Evolutionary conservation across 495 filamentous ascomycete species (phyloP).

Genomic region (Daldinia bambusicola): DNA sequence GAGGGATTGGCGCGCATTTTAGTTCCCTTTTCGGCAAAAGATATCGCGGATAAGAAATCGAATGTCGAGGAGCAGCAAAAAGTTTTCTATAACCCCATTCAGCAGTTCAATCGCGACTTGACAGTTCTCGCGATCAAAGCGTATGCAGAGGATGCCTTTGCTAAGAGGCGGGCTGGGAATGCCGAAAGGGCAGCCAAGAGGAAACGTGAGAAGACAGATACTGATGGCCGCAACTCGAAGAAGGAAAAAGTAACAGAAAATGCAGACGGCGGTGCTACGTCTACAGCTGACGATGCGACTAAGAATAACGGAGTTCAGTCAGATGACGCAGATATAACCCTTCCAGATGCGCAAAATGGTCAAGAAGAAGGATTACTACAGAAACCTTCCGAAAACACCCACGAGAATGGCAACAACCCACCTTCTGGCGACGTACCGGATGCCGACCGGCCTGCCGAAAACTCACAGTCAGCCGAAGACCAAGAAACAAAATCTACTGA

Average conservation of each 20-base stretch:
- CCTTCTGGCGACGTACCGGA: conserved; percentile 1
- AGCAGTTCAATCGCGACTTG: conserved; percentile 97
- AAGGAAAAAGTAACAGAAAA: conserved; percentile 34
- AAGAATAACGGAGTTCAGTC: conserved; percentile 15
- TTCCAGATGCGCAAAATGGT: conserved; percentile 32
- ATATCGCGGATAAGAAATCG: conserved; percentile 38
- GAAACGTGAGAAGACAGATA: conserved; percentile 48
- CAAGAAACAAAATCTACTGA: conserved; percentile 39
- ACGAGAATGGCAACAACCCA: neutral
- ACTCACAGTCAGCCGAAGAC: conserved; percentile 22
- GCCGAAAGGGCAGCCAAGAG: conserved; percentile 54
- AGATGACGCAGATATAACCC: neutral
- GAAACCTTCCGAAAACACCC: neutral
- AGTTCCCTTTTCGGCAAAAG: conserved; percentile 51
- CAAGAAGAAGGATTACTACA: conserved; percentile 33
- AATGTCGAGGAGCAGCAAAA: conserved; percentile 66
- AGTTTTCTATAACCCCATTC: conserved; percentile 98
- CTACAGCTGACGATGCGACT: conserved; percentile 21
- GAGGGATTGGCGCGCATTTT: conserved; percentile 60
- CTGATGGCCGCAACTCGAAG: conserved; percentile 44
- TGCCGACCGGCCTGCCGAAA: conserved; percentile 13
- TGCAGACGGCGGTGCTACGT: conserved; percentile 37
- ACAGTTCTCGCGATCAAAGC: conserved; percentile 89
- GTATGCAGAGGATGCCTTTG: conserved; percentile 75
- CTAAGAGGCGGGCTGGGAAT: conserved; percentile 51